These are phyloP conservation scores for Leccinum boreale DNA, from an alignment of 768 basidiomycete species.

Conservation along the genomic window DNA sequence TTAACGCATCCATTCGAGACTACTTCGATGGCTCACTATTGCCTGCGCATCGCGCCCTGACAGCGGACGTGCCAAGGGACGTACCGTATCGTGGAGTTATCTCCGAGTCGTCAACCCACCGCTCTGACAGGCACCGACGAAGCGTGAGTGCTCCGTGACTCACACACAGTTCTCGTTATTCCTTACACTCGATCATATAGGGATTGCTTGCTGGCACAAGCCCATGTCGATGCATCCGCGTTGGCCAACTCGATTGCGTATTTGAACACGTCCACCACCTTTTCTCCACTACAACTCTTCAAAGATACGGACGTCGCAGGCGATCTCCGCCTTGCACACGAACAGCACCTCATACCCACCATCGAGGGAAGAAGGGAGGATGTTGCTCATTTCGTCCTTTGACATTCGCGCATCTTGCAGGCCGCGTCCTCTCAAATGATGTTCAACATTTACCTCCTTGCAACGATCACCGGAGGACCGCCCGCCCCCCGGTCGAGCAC, in stretches of 20 bases:
- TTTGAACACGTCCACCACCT: conserved; percentile 77
- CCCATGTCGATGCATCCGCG: conserved; percentile 52
- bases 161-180: neutral
- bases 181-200: neutral
- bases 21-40: too few species aligned
- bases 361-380: conserved; percentile 23
- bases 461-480: conserved; percentile 75
- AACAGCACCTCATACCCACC: conserved; percentile 90
- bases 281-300: conserved; percentile 86
- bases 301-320: conserved; percentile 92
- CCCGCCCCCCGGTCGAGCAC: conserved; percentile 69
- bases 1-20: too few species aligned
- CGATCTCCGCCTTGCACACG: conserved; percentile 92
- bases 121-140: conserved; percentile 60
- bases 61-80: too few species aligned
- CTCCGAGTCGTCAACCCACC: conserved; percentile 7
- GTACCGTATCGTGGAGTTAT: too few species aligned
- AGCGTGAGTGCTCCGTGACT: conserved; percentile 47
- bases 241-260: conserved; percentile 80
- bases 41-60: too few species aligned
- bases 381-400: neutral
- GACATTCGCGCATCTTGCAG: conserved; percentile 26
- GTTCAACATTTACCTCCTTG: conserved; percentile 68
- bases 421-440: conserved; percentile 56
- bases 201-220: neutral